These are phyloP conservation scores for Echites panduratus DNA, from an alignment of 257 asterid species.

Conservation along the genomic window DNA sequence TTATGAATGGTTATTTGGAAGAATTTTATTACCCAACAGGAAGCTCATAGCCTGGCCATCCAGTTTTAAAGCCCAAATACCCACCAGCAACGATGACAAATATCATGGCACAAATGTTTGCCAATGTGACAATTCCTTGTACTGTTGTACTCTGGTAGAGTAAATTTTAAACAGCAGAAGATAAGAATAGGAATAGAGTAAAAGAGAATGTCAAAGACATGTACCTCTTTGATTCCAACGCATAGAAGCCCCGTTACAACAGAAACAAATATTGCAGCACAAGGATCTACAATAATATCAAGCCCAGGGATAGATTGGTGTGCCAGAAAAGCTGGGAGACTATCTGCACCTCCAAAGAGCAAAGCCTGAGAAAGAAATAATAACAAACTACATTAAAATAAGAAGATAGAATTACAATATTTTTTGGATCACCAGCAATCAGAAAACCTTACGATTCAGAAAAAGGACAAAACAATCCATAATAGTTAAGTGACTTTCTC, in stretches of 20 bases:
- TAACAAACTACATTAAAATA: background rate
- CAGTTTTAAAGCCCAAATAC: slow-evolving; percentile 82
- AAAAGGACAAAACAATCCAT: background rate
- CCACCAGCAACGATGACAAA: slow-evolving; percentile 94
- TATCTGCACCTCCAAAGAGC: slow-evolving; percentile 83
- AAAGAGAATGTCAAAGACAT: background rate
- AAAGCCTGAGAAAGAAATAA: slow-evolving; percentile 47
- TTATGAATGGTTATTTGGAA: background rate
- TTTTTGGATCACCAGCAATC: background rate
- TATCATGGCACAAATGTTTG: slow-evolving; percentile 83
- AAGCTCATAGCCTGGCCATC: slow-evolving; percentile 98
- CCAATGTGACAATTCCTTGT: slow-evolving; percentile 83
- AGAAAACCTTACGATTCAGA: background rate
- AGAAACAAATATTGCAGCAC: slow-evolving; percentile 77
- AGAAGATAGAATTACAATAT: background rate
- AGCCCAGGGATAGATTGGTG: slow-evolving; percentile 87
- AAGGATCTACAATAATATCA: slow-evolving; percentile 75
- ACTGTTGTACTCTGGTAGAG: slow-evolving; percentile 73
- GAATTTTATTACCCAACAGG: slow-evolving; percentile 55
- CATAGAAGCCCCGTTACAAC: slow-evolving; percentile 79
- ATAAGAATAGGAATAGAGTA: background rate
- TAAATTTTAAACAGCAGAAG: slow-evolving; percentile 13
- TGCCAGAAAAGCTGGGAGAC: slow-evolving; percentile 71
- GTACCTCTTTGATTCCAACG: slow-evolving; percentile 91
- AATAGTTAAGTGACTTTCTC: background rate